Evolutionary conservation across 1,139 yeast genomes (phyloP), one percentile per base, ranked within the genome.

Genomic region (Debaryomyces sp.): DNA sequence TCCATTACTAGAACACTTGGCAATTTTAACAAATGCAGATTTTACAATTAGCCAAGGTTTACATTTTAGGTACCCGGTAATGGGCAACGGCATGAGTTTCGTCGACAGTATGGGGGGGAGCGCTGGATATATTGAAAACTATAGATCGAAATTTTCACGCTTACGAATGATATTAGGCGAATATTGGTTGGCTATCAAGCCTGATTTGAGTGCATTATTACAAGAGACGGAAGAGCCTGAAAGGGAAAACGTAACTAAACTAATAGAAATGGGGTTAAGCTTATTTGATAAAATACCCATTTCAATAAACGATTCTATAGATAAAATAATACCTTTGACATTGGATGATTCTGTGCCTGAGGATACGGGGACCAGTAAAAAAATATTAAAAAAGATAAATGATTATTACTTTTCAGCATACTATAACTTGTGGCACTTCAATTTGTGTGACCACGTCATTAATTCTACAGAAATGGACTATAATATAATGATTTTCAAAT

Each of bases 391-490:
- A 46, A 60, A 64, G 48, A 64, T 78, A 46, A 82, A 82, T 59
- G 89, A 84, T 55, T 69, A 79, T 45, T 80, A 84, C 57, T 80
- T 81, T 59, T 72, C 81, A 15, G 84, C 89, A 1, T 86, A 84
- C 63, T 84, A 85, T 57, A 84, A 85, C 60, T 75, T 85, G 53
- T 87, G 95, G 95, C 90, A 87, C 62, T 85, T 85, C 61, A 87
- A 87, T 59, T 67, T 87, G 45, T 82, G 91, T 59, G 94, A 87
- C 61, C 65, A 64, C 46, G 48, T 59, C 22, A 56, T 61, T 13
- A 51, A 50, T 13, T 49, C 45, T 17, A 41, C 43, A 9, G 43
- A 41, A 15, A 46, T 48, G 10, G 61, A 59, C n/a, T 58, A 57
- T 39, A 71, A 71, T 49, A 49, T 64, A 2, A 65, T 71, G 62